Evolutionary conservation across 352 stramenopile species (phyloP).

Genomic region (Phytophthora ramorum): DNA sequence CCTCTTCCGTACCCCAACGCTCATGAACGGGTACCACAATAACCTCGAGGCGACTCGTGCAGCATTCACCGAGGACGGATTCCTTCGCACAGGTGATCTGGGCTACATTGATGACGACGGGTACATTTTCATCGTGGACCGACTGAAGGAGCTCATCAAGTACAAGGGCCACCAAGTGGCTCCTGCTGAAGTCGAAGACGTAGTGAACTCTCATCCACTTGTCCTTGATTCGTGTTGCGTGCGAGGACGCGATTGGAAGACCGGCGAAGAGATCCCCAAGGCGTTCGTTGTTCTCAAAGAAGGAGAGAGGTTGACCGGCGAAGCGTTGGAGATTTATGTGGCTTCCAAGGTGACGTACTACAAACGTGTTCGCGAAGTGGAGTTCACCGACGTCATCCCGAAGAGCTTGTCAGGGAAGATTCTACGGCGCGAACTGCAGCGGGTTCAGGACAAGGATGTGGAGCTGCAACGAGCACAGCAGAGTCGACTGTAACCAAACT

Average conservation of each 20-base stretch:
- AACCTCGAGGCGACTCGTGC: conserved; percentile 83
- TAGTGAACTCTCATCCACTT: conserved; percentile 83
- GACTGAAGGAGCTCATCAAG: conserved; percentile 96
- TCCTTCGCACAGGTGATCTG: conserved; percentile 91
- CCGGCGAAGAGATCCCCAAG: conserved; percentile 90
- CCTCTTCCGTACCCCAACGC: conserved; percentile 85
- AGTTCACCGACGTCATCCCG: conserved; percentile 89
- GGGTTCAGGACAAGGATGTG: conserved; percentile 42
- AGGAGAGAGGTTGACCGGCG: conserved; percentile 17
- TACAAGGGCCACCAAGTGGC: conserved; percentile 94
- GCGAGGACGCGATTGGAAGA: conserved; percentile 51
- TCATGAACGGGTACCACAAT: conserved; percentile 95
- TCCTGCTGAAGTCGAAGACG: conserved; percentile 92
- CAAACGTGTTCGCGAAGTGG: conserved; percentile 90
- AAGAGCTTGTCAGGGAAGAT: conserved; percentile 93
- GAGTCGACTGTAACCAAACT: conserved; percentile 32
- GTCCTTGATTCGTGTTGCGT: conserved; percentile 56
- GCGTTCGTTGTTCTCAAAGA: conserved; percentile 89
- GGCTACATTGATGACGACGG: conserved; percentile 94
- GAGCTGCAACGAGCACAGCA: conserved; percentile 19
- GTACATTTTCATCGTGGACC: conserved; percentile 93
- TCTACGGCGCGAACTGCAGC: conserved; percentile 78
- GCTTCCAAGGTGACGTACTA: conserved; percentile 77
- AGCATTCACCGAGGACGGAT: conserved; percentile 80
- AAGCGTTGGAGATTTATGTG: conserved; percentile 65